Conservation (phyloP, 208 protist species). For the Trypanosoma scelopori region DNA sequence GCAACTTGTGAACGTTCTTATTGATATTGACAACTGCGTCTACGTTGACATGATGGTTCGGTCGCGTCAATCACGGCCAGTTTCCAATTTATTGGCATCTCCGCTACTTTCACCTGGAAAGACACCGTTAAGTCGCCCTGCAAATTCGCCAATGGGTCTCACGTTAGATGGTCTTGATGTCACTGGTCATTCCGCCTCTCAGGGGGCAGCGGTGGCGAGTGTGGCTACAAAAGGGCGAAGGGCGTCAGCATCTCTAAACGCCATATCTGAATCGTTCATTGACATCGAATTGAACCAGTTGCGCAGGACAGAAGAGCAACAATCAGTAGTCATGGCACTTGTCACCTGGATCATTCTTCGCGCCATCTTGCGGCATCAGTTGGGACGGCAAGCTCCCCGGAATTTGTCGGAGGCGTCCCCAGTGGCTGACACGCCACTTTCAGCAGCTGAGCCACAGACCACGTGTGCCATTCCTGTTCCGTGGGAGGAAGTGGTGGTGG, state of each 20-base stretch:
- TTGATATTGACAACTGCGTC: constrained; percentile 48
- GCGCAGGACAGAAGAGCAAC: constrained; percentile 39
- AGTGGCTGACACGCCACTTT: neutral
- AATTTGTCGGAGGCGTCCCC: neutral
- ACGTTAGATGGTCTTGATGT: neutral
- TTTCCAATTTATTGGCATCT: neutral
- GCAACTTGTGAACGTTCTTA: constrained; percentile 42
- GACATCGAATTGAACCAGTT: neutral
- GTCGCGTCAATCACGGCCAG: neutral
- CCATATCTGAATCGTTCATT: neutral
- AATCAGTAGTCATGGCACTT: constrained; percentile 47
- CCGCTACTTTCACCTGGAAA: constrained; percentile 6
- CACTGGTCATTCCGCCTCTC: neutral
- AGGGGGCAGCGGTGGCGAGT: neutral
- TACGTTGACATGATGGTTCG: constrained; percentile 27
- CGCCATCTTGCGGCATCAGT: constrained; percentile 54
- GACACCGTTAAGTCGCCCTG: neutral
- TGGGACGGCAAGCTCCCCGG: constrained; percentile 15
- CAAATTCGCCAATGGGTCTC: neutral
- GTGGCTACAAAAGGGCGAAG: constrained; percentile 4
- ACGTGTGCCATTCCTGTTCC: constrained; percentile 31
- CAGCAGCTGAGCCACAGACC: neutral
- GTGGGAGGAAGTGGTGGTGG: constrained; percentile 63
- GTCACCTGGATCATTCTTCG: constrained; percentile 72
- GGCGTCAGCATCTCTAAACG: neutral